These are phyloP conservation scores for Plasmodium yoelii DNA, from an alignment of 169 alveolate genomes.

Conservation along the genomic window DNA sequence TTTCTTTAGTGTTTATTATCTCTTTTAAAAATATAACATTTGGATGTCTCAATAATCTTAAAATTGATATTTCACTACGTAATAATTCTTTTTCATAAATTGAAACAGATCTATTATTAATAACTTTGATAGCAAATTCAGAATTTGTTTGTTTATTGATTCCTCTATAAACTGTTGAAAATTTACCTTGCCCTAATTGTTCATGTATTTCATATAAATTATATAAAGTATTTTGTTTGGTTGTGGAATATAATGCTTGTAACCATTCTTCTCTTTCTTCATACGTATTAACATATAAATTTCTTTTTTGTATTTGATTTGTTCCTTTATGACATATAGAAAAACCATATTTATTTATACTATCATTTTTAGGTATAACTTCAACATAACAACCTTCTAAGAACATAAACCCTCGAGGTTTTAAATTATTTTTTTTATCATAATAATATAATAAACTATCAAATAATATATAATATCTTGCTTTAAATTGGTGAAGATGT, in stretches of 20 bases:
- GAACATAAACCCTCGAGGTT: conserved; percentile 90
- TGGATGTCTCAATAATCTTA: conserved; percentile 88
- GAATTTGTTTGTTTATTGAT: conserved; percentile 84
- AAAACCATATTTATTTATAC: conserved; percentile 80
- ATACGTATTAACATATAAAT: conserved; percentile 82
- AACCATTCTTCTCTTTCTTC: conserved; percentile 87
- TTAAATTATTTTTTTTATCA: conserved; percentile 78
- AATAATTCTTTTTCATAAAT: conserved; percentile 88
- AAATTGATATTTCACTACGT: conserved; percentile 90
- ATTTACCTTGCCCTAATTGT: conserved; percentile 89
- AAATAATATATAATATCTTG: conserved; percentile 87
- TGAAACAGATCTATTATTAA: conserved; percentile 87
- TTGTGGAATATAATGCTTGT: conserved; percentile 87
- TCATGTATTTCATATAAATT: conserved; percentile 85
- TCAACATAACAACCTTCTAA: conserved; percentile 92
- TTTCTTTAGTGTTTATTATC: conserved; percentile 87
- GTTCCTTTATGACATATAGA: conserved; percentile 85
- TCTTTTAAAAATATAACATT: conserved; percentile 91
- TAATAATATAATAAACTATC: conserved; percentile 89
- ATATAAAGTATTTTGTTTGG: conserved; percentile 87
- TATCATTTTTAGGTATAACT: conserved; percentile 46
- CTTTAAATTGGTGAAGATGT: conserved; percentile 85
- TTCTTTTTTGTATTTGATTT: conserved; percentile 79
- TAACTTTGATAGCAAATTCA: conserved; percentile 90
- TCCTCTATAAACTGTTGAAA: conserved; percentile 90